Conservation (phyloP, 1,284 basidiomycete genomes). For the Puccinia novopanici region DNA sequence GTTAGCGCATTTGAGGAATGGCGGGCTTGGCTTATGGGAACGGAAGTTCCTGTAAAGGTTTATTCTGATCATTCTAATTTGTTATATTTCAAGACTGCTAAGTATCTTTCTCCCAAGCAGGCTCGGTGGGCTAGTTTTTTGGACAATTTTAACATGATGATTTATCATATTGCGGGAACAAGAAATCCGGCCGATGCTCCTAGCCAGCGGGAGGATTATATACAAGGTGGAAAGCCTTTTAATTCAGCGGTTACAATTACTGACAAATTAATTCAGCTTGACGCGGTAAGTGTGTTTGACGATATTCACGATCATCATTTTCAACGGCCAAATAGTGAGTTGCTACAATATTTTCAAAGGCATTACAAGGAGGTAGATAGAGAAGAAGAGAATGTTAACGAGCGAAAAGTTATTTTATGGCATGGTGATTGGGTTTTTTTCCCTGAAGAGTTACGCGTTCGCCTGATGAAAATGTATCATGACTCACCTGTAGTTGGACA, state of each 20-base stretch:
- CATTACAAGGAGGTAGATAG: neutral
- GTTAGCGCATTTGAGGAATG: no score
- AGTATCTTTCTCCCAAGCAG: conserved; percentile 1
- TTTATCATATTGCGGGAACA: conserved; percentile 12
- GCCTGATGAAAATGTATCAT: no score
- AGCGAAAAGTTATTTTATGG: neutral
- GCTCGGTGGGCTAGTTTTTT: neutral
- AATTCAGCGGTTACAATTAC: no score
- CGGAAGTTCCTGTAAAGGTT: no score
- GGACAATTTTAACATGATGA: neutral
- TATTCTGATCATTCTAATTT: no score
- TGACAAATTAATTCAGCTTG: no score
- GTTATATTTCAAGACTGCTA: no score
- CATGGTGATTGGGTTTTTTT: neutral
- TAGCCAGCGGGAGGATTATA: neutral
- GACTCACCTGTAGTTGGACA: no score
- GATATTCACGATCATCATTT: no score
- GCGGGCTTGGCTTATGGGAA: no score
- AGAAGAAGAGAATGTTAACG: neutral
- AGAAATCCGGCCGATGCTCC: conserved; percentile 17
- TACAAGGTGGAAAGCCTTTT: no score
- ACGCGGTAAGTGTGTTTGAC: no score
- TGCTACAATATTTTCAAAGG: neutral
- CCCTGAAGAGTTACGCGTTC: neutral
- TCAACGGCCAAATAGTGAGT: neutral